Evolutionary conservation across 257 asterid genomes (phyloP), one percentile per base, ranked within the genome.

Genomic region (Penstemon eatonii): DNA sequence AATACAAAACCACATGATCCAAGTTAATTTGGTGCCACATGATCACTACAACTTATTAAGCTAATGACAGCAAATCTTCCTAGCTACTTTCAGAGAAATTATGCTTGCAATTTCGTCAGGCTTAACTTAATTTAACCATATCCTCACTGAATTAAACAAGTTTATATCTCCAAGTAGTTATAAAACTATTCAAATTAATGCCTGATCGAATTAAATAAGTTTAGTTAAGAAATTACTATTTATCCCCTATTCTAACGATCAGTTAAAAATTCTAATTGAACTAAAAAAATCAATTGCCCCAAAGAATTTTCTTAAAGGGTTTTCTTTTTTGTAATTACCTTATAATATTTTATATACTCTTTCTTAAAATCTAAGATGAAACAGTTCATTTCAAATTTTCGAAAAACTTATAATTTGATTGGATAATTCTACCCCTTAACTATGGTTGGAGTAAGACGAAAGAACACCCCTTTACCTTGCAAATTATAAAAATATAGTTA

Each of bases 11-110:
- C 60, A 67, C 60, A 52, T 15, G n/a, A 53, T 66, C 77, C 80
- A 76, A 56, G 41, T 66, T 15, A 15, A 15, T 15, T 45, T 55
- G 36, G 67, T 71, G 77, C 59, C 81, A 72, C 81, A 62, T 75
- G 63, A 75, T 65, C 33, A 38, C 36, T 45, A 57, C 62, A 60
- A 59, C 62, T 60, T 4, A 49, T 40, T 66, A 65, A 65, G 37
- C 44, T 25, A 25, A 65, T 8, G 67, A 11, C 74, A 60, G 70
- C 61, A 54, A 66, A 36, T 42, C 67, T 25, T 15, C 60, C 74
- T 15, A 15, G 18, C 18, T 19, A 61, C 51, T 36, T 54, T 70
- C 44, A 76, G 73, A 65, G 69, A 66, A 76, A 53, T 70, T 46
- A 63, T 63, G 44, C 44, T 49, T n/a, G 11, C 11, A 41, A 40